Evolutionary conservation across 177 flowering plant genomes (phyloP), one percentile per base, ranked within the genome.

Genomic region (Vitis hybrid): DNA sequence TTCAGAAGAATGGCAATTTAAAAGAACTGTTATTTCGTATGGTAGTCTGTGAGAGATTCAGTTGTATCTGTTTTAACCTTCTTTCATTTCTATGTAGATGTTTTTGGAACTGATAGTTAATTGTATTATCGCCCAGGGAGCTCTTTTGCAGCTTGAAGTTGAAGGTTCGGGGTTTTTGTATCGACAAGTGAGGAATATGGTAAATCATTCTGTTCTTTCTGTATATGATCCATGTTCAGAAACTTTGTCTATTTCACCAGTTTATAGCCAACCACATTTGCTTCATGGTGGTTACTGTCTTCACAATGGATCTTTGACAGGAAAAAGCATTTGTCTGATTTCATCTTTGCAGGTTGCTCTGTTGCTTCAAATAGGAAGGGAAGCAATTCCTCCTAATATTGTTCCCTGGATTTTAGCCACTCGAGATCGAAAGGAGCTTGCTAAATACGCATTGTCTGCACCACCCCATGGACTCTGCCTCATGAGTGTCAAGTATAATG

Each of bases 171-270:
- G 97, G 52, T 95, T 92, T 79, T 63, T 95, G 56, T 90, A 92
- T 72, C 77, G 93, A 83, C 96, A 95, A 90, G 99, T 95, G 59
- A 82, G 97, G 14, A 95, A 92, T 82, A 95, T 91, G 97, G 97
- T 95, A 85, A 69, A 22, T 11, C 54, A 53, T 67, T 55, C 20
- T 64, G 59, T 31, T 24, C 53, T 17, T 51, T 38, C 14, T 22
- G 20, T 20, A 13, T 14, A 44, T 31, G 17, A 63, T 20, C 20
- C 13, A 31, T 54, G 2, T 18, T 10, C 22, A 68, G 11, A 17
- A 49, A 18, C 15, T 55, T 0, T 2, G 33, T 66, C 31, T 28
- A 28, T 28, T 28, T 28, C 31, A 28, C 31, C 31, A 28, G 31
- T 28, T 28, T 28, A 28, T 28, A 28, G 31, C 31, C 31, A 28